Evolutionary conservation across 768 basidiomycete genomes (phyloP).

Genomic region (Roridomyces roridus): DNA sequence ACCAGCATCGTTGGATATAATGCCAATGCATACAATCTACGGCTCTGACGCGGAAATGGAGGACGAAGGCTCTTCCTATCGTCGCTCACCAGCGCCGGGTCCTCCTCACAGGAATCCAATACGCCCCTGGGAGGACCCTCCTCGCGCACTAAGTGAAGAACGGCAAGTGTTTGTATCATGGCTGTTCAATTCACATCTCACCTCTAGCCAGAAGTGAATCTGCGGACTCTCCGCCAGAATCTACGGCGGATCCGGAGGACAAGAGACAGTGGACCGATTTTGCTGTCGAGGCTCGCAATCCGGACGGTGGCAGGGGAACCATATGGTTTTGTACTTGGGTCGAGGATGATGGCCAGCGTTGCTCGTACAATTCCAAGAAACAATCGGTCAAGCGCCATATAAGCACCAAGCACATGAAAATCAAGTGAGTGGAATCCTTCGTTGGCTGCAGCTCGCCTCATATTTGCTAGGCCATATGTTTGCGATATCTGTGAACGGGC

Average conservation of each 20-base stretch:
- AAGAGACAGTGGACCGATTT: too few species aligned
- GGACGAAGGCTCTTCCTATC: constrained; percentile 1
- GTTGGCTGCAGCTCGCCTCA: neutral
- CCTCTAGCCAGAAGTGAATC: too few species aligned
- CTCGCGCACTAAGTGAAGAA: too few species aligned
- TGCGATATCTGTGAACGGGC: constrained; percentile 59
- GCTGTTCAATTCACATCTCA: too few species aligned
- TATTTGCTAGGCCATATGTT: constrained; percentile 49
- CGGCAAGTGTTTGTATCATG: too few species aligned
- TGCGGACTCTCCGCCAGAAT: neutral
- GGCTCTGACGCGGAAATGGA: constrained; percentile 29
- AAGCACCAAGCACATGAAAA: constrained; percentile 63
- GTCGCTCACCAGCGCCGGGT: neutral
- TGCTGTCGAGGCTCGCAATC: too few species aligned
- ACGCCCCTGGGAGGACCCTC: too few species aligned
- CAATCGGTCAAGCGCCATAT: constrained; percentile 76
- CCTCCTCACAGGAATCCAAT: too few species aligned
- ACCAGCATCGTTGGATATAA: constrained; percentile 50
- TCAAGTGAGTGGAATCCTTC: constrained; percentile 51
- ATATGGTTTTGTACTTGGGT: constrained; percentile 35
- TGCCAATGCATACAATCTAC: constrained; percentile 36
- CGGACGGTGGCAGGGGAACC: constrained; percentile 27
- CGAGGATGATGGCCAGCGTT: constrained; percentile 29
- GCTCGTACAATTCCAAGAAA: constrained; percentile 45
- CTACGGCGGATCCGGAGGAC: too few species aligned